These are phyloP conservation scores for Biscogniauxia marginata DNA, from an alignment of 2,329 filamentous ascomycete species.

Conservation along the genomic window DNA sequence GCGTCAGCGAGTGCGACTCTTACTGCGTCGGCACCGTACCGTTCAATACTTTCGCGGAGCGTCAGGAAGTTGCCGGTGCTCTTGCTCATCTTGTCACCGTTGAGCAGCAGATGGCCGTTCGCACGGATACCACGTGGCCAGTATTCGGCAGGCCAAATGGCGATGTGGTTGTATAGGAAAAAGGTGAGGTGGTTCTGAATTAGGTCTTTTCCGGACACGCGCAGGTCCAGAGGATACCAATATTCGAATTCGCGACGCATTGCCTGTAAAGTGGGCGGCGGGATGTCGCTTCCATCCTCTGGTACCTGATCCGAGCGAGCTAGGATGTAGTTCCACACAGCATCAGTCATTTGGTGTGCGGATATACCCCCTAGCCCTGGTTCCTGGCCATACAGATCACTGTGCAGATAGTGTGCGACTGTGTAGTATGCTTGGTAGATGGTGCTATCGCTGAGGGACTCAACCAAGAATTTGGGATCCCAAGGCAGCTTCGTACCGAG, in stretches of 20 bases:
- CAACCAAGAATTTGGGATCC: constrained; percentile 1
- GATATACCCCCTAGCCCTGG: not conserved
- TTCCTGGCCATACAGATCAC: constrained; percentile 2
- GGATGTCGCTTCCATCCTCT: not conserved
- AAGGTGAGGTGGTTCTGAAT: constrained; percentile 95
- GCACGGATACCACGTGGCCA: constrained; percentile 84
- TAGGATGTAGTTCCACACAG: constrained; percentile 1
- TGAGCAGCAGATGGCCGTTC: constrained; percentile 91
- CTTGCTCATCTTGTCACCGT: constrained; percentile 98
- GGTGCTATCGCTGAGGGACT: constrained; percentile 7
- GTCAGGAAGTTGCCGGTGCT: constrained; percentile 97
- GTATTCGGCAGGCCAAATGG: constrained; percentile 82
- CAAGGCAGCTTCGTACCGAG: constrained; percentile 4
- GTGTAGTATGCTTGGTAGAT: constrained; percentile 7
- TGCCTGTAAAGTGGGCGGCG: constrained; percentile 32
- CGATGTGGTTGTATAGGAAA: constrained; percentile 89
- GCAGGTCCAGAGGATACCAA: constrained; percentile 91
- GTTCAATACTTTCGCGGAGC: constrained; percentile 74
- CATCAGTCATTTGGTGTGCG: constrained; percentile 1
- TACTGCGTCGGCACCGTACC: constrained; percentile 92
- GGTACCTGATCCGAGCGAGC: not conserved
- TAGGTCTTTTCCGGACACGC: constrained; percentile 87
- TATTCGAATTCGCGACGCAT: constrained; percentile 94
- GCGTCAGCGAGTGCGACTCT: constrained; percentile 91
- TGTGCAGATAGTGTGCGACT: constrained; percentile 4